Evolutionary conservation across 2,329 filamentous ascomycete genomes (phyloP), one percentile per base, ranked within the genome.

Genomic region (Clarireedia monteithiana): DNA sequence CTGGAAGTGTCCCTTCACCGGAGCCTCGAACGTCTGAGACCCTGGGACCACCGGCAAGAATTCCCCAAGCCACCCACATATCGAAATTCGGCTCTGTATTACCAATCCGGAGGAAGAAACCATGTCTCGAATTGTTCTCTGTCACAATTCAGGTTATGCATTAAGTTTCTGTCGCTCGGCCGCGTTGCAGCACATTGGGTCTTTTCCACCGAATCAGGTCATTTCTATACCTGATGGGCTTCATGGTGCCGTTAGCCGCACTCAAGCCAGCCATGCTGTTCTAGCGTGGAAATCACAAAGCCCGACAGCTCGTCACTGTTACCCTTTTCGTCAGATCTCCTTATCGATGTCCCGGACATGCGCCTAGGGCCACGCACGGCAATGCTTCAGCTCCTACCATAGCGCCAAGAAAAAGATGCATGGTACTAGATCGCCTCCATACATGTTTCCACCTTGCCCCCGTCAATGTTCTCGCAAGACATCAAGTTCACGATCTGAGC

Each of bases 371-470:
- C 58, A 34, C 59, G 60, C 57, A 60, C 53, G 49, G 53, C 45
- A 14, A 49, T 54, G 59, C 58, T 62, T 55, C 59, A 62, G 58
- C 50, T 58, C 57, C 57, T 30, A 62, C 58, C 59, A 61, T 53
- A 64, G 64, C 61, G 60, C 46, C 53, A 50, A 45, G 53, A 9
- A 53, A 56, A 27, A 52, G 39, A 44, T 58, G 60, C 58, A 62
- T 59, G 56, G 59, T 60, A 57, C 63, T 59, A 60, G 60, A 57
- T 61, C 58, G 53, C 23, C 53, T 49, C 50, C 53, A 53, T 56
- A 54, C 38, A 42, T 59, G 62, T 67, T 66, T 64, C 63, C 46
- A 56, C 48, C 56, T 58, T 50, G 23, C 46, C 46, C 50, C 44
- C 51, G 36, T 57, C 50, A 20, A 59, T 48, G 46, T 45, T 42